Conservation (phyloP, 2,329 filamentous ascomycete genomes). For the Trichophyton benhamiae region DNA sequence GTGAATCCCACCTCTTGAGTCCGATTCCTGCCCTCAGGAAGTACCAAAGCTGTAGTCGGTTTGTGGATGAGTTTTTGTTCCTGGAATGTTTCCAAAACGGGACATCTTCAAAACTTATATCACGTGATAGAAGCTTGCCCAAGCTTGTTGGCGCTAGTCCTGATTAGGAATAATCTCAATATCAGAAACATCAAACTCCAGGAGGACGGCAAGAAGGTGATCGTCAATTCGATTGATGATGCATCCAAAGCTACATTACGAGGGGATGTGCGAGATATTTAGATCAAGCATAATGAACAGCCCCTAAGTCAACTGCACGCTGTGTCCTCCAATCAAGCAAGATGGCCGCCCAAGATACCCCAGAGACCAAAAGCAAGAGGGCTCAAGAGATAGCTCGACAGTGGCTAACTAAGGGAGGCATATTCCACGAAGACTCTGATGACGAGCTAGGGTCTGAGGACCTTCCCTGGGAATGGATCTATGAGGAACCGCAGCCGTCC, state of each 20-base stretch:
- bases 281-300: background rate
- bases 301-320: background rate
- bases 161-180: background rate
- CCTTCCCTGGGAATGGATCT: conserved; percentile 69
- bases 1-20: background rate
- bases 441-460: conserved; percentile 70
- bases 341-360: conserved; percentile 1
- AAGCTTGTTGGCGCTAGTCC: background rate
- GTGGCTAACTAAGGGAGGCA: conserved; percentile 48
- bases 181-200: background rate
- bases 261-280: background rate
- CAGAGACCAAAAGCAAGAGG: conserved; percentile 2
- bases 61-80: background rate
- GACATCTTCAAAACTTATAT: background rate
- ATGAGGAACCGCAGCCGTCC: conserved; percentile 29
- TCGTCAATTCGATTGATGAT: background rate
- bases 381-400: conserved; percentile 31
- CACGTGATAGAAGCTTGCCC: background rate
- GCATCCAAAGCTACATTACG: background rate
- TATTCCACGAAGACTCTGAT: conserved; percentile 68
- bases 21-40: background rate
- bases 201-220: no score
- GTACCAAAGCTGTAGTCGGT: background rate
- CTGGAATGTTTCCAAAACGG: conserved; percentile 1
- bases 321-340: background rate